These are phyloP conservation scores for Leucosporidium scottii DNA, from an alignment of 768 basidiomycete genomes.

Conservation along the genomic window DNA sequence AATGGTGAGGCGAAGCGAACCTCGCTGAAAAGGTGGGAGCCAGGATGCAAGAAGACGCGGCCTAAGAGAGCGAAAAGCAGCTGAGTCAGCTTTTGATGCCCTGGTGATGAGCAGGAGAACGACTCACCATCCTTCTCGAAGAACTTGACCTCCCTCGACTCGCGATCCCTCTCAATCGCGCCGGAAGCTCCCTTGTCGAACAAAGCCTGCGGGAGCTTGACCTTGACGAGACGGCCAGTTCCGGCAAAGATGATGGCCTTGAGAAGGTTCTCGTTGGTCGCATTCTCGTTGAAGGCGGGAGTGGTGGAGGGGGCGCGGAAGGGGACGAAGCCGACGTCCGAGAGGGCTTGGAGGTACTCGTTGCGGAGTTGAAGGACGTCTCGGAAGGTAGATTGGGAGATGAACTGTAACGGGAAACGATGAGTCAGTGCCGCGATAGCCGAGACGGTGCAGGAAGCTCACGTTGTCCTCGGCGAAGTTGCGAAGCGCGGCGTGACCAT, in stretches of 20 bases:
- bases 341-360: slow-evolving; percentile 67
- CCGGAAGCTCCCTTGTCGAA: slow-evolving; percentile 82
- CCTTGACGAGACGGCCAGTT: slow-evolving; percentile 68
- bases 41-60: slow-evolving; percentile 75
- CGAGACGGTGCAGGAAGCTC: not conserved
- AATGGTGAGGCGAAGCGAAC: slow-evolving; percentile 66
- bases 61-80: slow-evolving; percentile 11
- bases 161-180: slow-evolving; percentile 73
- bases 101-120: no score
- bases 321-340: slow-evolving; percentile 63
- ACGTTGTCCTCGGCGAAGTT: slow-evolving; percentile 64
- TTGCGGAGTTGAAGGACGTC: slow-evolving; percentile 70
- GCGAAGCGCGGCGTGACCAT: slow-evolving; percentile 51
- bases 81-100: no score
- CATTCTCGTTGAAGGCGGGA: slow-evolving; percentile 58
- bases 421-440: not conserved
- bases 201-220: slow-evolving; percentile 65
- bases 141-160: slow-evolving; percentile 74
- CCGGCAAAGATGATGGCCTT: slow-evolving; percentile 81
- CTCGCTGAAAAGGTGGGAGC: slow-evolving; percentile 67
- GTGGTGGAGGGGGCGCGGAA: slow-evolving; percentile 48
- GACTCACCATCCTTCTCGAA: slow-evolving; percentile 56
- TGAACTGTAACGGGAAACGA: slow-evolving; percentile 61
- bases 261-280: slow-evolving; percentile 62
- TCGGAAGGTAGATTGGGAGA: slow-evolving; percentile 62